Evolutionary conservation across 805 yeast genomes (phyloP).

Genomic region (Maudiozyma pseudohumilis): DNA sequence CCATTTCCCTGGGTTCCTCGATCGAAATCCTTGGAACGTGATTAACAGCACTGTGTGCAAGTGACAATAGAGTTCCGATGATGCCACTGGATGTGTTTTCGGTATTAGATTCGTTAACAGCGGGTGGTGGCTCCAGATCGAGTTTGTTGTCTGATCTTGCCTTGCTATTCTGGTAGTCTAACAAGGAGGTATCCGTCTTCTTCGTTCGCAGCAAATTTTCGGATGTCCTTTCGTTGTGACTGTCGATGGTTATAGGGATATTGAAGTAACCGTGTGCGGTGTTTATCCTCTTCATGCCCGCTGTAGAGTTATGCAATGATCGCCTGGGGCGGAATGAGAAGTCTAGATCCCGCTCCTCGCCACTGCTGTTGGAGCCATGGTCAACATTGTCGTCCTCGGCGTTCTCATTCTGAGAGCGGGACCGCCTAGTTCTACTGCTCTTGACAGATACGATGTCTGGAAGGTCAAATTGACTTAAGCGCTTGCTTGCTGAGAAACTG

Average conservation of each 20-base stretch:
- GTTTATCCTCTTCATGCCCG: slow-evolving; percentile 10
- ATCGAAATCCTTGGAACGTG: slow-evolving; percentile 16
- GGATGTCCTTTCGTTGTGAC: slow-evolving; percentile 1
- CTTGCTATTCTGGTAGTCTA: background rate
- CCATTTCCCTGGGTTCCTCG: slow-evolving; percentile 1
- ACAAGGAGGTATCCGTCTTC: background rate
- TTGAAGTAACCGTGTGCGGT: slow-evolving; percentile 14
- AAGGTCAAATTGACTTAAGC: slow-evolving; percentile 10
- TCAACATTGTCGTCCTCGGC: slow-evolving; percentile 1
- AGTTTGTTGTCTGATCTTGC: background rate
- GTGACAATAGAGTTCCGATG: slow-evolving; percentile 35
- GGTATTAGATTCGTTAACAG: background rate
- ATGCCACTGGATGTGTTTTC: slow-evolving; percentile 26
- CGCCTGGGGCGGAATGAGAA: slow-evolving; percentile 10
- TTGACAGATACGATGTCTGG: slow-evolving; percentile 22
- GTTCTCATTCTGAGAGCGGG: slow-evolving; percentile 1
- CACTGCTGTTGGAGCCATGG: background rate
- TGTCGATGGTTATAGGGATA: slow-evolving; percentile 15
- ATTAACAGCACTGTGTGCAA: slow-evolving; percentile 40
- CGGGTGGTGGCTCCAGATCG: background rate
- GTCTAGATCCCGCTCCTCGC: slow-evolving; percentile 4
- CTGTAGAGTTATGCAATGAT: slow-evolving; percentile 17
- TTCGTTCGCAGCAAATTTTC: background rate
- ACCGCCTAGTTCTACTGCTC: slow-evolving; percentile 10
- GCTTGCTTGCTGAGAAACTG: background rate